Base-by-base conservation (phyloP, 225 moss, liverwort and hornwort species). In the Rhytidiadelphus loreus region DNA sequence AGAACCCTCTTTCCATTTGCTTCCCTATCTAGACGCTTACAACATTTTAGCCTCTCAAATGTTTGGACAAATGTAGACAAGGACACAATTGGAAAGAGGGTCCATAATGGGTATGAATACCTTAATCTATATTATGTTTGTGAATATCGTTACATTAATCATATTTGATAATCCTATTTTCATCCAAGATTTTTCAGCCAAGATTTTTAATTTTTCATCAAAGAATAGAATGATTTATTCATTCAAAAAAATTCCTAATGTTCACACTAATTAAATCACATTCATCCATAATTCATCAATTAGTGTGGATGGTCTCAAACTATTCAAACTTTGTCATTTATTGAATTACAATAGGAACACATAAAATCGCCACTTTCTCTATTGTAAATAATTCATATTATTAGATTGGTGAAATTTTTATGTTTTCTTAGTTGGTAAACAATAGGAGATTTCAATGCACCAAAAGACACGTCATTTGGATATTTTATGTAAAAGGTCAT, bases 101-200 rank as follows among this genome's bases (percentile, higher is more conserved):
- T 21, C 3, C 21, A 33, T 52, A 33, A 52, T 76, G 2, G 33
- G 0, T 33, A 33, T 21, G 8, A 0, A 13, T 28, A 76, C 8
- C 13, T 50, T 75, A 8, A 50, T 75, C 2, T 50, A 5, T 12
- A 12, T 50, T 20, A 20, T 20, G 2, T 32, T 32, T 50, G 8
- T 32, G 0, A 50, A 50, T 8, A 32, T 32, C 35, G 35, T 13
- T 3, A 8, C n/a, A n/a, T n/a, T 3, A 21, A 22, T 0, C 1
- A 5, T 52, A 33, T 35, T 8, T 13, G 0, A 52, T 35, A 33
- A 25, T 52, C 13, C 22, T 35, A 13, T 13, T 76, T 76, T 76
- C 35, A 76, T 52, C 1, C 2, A 0, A 3, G 14, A 75, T 4
- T 32, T 75, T 32, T 75, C 50, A 75, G 20, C 8, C 32, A 20